Conservation (phyloP, 1,139 yeast genomes). For the Diutina scorzettiae region DNA sequence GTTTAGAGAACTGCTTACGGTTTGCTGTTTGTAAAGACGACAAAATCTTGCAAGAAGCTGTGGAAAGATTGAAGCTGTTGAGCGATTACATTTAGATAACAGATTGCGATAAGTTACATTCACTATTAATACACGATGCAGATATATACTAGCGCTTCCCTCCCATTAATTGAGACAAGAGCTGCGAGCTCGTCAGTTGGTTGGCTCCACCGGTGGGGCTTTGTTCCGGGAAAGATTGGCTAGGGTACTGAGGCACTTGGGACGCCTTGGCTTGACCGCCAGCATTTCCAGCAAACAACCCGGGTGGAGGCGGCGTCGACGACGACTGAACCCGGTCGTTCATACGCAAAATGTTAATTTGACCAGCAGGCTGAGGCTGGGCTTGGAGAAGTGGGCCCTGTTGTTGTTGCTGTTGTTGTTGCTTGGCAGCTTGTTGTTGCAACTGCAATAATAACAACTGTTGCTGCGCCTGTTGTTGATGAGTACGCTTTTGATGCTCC, state of each 20-base stretch:
- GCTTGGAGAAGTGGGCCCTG: not conserved
- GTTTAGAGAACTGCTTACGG: constrained; percentile 76
- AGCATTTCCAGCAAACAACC: constrained; percentile 19
- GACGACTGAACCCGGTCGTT: constrained; percentile 24
- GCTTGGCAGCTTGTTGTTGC: constrained; percentile 10
- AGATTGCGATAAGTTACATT: not conserved
- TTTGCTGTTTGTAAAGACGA: constrained; percentile 97
- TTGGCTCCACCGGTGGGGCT: constrained; percentile 14
- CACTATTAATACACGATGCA: not conserved
- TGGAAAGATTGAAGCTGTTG: constrained; percentile 54
- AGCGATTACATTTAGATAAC: constrained; percentile 35
- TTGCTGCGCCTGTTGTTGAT: constrained; percentile 4
- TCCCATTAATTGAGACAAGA: constrained; percentile 58
- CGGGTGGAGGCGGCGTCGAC: constrained; percentile 33
- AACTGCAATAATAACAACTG: constrained; percentile 6
- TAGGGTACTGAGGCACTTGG: constrained; percentile 7
- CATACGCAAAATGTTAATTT: constrained; percentile 20
- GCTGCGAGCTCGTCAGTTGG: constrained; percentile 43
- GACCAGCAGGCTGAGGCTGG: constrained; percentile 9
- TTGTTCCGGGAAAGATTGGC: constrained; percentile 12
- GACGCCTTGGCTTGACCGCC: constrained; percentile 8
- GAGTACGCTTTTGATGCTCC: constrained; percentile 10
- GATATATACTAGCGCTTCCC: constrained; percentile 34
- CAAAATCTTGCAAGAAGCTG: constrained; percentile 67
- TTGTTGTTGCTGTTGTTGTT: constrained; percentile 13